phyloP scores from a whole-genome alignment of 1,139 yeast species.

The Pichia sp. region DNA sequence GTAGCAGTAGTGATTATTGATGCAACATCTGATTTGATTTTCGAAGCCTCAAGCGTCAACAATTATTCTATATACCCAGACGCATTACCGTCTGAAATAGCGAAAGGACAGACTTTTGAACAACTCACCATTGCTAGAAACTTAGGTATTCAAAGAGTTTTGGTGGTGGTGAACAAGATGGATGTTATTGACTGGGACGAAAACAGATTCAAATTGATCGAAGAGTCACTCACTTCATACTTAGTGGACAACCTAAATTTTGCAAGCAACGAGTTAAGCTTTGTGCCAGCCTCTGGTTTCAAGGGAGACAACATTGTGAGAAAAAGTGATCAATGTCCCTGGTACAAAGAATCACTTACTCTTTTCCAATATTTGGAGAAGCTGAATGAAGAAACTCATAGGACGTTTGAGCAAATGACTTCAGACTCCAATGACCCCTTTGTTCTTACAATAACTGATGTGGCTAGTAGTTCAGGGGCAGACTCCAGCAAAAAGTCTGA shows the following conservation, averaged over 20 bases:
- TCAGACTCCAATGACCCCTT: constrained; percentile 34
- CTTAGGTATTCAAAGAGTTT: constrained; percentile 70
- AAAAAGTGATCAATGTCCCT: constrained; percentile 34
- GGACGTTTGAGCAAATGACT: constrained; percentile 7
- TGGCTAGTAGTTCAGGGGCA: constrained; percentile 29
- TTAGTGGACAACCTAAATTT: constrained; percentile 47
- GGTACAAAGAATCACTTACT: constrained; percentile 44
- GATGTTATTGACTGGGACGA: constrained; percentile 53
- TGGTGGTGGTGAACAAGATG: constrained; percentile 85
- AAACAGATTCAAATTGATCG: constrained; percentile 59
- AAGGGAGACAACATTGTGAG: constrained; percentile 76
- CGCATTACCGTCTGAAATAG: constrained; percentile 27
- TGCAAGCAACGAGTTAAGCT: constrained; percentile 45
- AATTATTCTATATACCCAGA: constrained; percentile 44
- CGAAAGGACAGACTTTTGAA: constrained; percentile 91
- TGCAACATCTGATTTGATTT: constrained; percentile 81
- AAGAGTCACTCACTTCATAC: constrained; percentile 52
- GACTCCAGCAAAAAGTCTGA: constrained; percentile 30
- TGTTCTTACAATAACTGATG: constrained; percentile 49
- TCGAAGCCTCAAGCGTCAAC: constrained; percentile 31
- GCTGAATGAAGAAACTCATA: constrained; percentile 18
- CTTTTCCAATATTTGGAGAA: constrained; percentile 54
- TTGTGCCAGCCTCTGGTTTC: constrained; percentile 84
- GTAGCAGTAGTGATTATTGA: constrained; percentile 73
- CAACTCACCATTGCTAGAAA: constrained; percentile 82